phyloP scores from a whole-genome alignment of 2,329 filamentous ascomycete genomes.

The Aureobasidium subglaciale region DNA sequence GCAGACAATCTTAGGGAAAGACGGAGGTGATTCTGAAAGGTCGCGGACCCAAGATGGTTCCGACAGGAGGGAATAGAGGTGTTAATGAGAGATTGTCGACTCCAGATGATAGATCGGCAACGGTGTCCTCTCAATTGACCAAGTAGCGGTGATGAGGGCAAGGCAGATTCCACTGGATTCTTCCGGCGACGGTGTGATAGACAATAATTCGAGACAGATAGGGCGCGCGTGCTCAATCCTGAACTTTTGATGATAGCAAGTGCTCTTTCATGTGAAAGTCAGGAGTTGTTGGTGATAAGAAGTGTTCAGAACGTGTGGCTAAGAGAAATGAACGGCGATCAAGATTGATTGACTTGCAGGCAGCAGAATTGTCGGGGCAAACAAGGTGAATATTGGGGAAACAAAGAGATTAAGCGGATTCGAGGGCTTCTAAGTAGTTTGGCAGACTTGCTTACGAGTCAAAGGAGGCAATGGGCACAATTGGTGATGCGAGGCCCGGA shows the following conservation, averaged over 20 bases:
- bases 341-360: slow-evolving; percentile 4
- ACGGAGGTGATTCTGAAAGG: too few relatives aligned
- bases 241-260: not conserved
- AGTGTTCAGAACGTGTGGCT: slow-evolving; percentile 2
- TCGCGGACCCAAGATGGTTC: too few relatives aligned
- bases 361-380: slow-evolving; percentile 3
- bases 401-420: not conserved
- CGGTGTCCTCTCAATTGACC: not conserved
- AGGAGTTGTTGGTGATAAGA: not conserved
- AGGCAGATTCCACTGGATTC: not conserved
- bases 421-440: slow-evolving; percentile 6
- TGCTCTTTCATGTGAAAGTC: slow-evolving; percentile 10
- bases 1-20: not conserved
- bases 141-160: not conserved
- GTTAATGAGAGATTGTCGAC: not conserved
- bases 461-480: not conserved
- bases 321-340: not conserved
- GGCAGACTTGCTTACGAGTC: not conserved
- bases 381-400: not conserved
- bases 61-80: not conserved
- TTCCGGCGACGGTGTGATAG: not conserved
- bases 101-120: not conserved
- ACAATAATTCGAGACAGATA: slow-evolving; percentile 5
- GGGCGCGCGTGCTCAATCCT: slow-evolving; percentile 1
- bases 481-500: not conserved